phyloP scores from a whole-genome alignment of 176 grass and related monocot species.

The Oryza punctata region DNA sequence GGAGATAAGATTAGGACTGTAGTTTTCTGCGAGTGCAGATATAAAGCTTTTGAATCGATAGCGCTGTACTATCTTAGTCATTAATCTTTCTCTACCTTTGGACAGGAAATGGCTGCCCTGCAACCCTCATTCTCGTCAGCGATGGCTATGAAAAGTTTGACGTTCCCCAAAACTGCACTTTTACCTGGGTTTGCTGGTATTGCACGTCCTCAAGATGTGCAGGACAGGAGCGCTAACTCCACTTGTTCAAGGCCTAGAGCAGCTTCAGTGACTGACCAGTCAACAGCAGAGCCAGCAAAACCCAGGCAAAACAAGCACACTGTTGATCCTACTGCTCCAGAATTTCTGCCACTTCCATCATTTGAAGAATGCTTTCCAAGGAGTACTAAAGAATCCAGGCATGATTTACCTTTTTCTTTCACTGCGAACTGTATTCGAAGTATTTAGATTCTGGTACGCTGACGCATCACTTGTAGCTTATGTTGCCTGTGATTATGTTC shows the following conservation, averaged over 20 bases:
- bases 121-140: constrained; percentile 63
- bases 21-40: background rate
- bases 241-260: constrained; percentile 52
- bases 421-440: background rate
- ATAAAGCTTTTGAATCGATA: background rate
- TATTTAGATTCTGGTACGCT: background rate
- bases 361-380: constrained; percentile 94
- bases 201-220: constrained; percentile 30
- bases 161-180: constrained; percentile 59
- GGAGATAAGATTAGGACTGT: background rate
- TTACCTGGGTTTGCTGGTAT: constrained; percentile 48
- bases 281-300: constrained; percentile 52
- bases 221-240: constrained; percentile 44
- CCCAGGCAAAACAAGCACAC: constrained; percentile 66
- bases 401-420: constrained; percentile 35
- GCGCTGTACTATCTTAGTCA: background rate
- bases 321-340: constrained; percentile 66
- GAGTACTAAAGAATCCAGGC: constrained; percentile 88
- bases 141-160: constrained; percentile 55
- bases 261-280: constrained; percentile 51
- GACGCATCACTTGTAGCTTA: background rate
- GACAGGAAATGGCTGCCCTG: constrained; percentile 71
- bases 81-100: constrained; percentile 17
- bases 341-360: constrained; percentile 92
- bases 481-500: constrained; percentile 23